phyloP scores from a whole-genome alignment of 148 eudicot genomes.

The Rheum nobile region DNA sequence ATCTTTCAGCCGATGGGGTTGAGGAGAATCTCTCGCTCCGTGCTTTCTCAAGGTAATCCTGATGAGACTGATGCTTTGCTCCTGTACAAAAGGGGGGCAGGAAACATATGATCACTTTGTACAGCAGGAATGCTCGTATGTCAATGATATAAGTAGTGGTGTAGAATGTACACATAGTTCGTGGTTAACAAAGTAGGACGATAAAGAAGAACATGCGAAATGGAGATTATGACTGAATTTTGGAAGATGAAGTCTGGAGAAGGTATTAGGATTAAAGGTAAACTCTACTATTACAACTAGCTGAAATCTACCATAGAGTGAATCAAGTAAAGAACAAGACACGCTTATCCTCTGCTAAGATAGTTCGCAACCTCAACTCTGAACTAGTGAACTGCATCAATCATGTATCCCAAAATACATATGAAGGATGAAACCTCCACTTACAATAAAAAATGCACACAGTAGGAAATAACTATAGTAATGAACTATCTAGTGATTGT shows the following conservation, averaged over 20 bases:
- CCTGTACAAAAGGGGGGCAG: constrained; percentile 7
- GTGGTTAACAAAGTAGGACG: not conserved
- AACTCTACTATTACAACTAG: not conserved
- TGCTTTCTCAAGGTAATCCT: constrained; percentile 13
- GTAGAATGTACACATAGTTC: not conserved
- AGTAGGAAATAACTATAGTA: too few relatives aligned
- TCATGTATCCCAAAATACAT: too few relatives aligned
- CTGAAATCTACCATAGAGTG: not conserved
- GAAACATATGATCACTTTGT: too few relatives aligned
- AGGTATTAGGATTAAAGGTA: not conserved
- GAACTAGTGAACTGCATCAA: not conserved
- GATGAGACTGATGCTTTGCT: constrained; percentile 12
- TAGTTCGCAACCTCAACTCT: not conserved
- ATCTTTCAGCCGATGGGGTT: not conserved
- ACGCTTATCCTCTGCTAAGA: not conserved
- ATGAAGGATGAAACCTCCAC: too few relatives aligned
- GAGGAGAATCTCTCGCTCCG: constrained; percentile 6
- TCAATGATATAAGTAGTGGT: too few relatives aligned
- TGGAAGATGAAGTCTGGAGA: not conserved
- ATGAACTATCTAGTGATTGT: too few relatives aligned
- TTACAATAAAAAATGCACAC: too few relatives aligned
- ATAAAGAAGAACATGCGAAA: not conserved
- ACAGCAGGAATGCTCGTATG: too few relatives aligned
- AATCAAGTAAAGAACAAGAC: not conserved
- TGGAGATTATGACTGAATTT: not conserved